phyloP scores from a whole-genome alignment of 2,329 filamentous ascomycete genomes.

The Huntiella savannae region DNA sequence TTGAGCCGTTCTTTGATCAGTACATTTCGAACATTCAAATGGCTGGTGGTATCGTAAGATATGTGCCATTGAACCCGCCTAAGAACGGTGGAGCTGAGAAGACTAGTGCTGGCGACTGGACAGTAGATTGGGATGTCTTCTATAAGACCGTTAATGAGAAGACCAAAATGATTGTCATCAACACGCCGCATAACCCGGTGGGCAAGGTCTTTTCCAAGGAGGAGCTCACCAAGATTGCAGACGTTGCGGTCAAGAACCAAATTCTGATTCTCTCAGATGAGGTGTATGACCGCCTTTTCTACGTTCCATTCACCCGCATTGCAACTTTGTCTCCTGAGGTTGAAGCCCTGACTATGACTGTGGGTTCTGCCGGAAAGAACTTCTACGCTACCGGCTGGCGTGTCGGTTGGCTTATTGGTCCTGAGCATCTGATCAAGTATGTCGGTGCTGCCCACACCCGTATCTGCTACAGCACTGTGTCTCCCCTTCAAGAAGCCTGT shows the following conservation, averaged over 20 bases:
- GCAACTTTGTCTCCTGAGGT: constrained; percentile 82
- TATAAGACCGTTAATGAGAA: constrained; percentile 63
- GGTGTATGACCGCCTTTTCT: constrained; percentile 89
- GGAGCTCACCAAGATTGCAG: constrained; percentile 69
- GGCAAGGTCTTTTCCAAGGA: constrained; percentile 82
- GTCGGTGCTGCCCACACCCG: constrained; percentile 84
- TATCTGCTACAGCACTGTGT: constrained; percentile 90
- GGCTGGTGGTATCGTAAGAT: constrained; percentile 85
- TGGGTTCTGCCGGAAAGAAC: constrained; percentile 92
- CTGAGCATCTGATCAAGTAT: constrained; percentile 72
- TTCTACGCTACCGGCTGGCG: constrained; percentile 98
- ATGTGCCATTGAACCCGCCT: constrained; percentile 86
- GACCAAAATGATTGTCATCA: constrained; percentile 92
- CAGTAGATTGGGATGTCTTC: constrained; percentile 64
- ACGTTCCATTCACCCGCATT: constrained; percentile 84
- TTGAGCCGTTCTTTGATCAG: constrained; percentile 98
- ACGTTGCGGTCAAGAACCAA: constrained; percentile 78
- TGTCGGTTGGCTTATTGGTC: constrained; percentile 84
- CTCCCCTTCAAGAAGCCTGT: constrained; percentile 81
- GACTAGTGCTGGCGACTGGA: constrained; percentile 76
- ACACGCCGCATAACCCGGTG: constrained; percentile 79
- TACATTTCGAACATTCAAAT: constrained; percentile 98
- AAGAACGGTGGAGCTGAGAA: constrained; percentile 59
- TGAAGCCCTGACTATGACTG: constrained; percentile 71
- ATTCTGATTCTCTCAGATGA: constrained; percentile 86